These are phyloP conservation scores for Penicillium sp. DNA, from an alignment of 2,329 filamentous ascomycete genomes.

Conservation along the genomic window DNA sequence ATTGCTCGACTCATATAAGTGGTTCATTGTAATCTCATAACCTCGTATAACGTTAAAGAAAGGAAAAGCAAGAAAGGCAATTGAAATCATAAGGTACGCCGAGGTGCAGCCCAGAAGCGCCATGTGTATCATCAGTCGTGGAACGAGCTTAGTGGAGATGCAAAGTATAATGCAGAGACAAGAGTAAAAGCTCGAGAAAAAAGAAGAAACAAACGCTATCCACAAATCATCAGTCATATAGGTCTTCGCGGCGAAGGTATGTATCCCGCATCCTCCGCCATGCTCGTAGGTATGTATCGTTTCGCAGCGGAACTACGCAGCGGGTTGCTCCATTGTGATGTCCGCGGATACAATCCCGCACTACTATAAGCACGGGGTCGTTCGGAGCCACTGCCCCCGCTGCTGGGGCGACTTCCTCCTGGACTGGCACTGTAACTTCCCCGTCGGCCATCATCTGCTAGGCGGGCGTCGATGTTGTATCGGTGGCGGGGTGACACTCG, in stretches of 20 bases:
- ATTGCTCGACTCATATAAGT: neutral
- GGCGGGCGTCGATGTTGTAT: slow-evolving; percentile 22
- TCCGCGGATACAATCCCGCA: slow-evolving; percentile 11
- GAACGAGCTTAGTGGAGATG: neutral
- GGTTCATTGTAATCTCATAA: neutral
- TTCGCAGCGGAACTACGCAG: slow-evolving; percentile 17
- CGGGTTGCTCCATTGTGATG: slow-evolving; percentile 18
- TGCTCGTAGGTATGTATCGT: slow-evolving; percentile 14
- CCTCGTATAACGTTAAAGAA: neutral
- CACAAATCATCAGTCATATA: slow-evolving; percentile 18
- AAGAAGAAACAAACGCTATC: neutral
- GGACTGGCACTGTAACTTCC: slow-evolving; percentile 22
- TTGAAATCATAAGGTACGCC: neutral
- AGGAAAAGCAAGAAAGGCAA: neutral
- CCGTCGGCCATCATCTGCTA: slow-evolving; percentile 23
- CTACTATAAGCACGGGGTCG: slow-evolving; percentile 21
- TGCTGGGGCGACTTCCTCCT: slow-evolving; percentile 17
- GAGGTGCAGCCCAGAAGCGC: neutral
- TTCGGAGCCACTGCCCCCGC: slow-evolving; percentile 24
- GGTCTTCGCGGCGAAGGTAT: slow-evolving; percentile 9
- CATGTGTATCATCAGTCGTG: neutral
- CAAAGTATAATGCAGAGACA: neutral
- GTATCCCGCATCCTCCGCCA: slow-evolving; percentile 16
- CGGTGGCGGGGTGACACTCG: slow-evolving; percentile 17
- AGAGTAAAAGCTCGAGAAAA: neutral